Evolutionary conservation across 495 filamentous ascomycete species (phyloP), one percentile per base, ranked within the genome.

Genomic region (Talaromyces adpressus): DNA sequence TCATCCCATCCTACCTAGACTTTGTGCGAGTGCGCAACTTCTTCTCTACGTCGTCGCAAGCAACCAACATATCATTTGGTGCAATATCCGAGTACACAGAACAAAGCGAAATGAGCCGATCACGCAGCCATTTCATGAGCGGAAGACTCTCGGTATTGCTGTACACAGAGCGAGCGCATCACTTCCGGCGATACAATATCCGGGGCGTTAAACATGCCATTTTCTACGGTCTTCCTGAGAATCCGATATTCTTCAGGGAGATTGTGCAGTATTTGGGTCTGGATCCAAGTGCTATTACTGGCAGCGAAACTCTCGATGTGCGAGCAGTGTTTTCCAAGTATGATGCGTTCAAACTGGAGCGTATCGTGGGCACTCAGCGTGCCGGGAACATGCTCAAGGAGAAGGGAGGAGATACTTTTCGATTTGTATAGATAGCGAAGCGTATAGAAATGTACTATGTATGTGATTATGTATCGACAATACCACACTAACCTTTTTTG

Each of bases 11-110:
- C 7, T 97, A 95, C 76, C 85, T 96, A 45, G 94, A 98, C 76
- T 98, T 97, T 70, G 86, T 96, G 53, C 89, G 93, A 58, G 78
- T 98, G 62, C 86, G 94, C 57, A 98, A 98, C 77, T 89, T 92
- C 79, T 89, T 98, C 63, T 84, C 91, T 52, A 89, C 84, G n/a
- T 87, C 87, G 16, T 67, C 87, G 0, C 81, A 84, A 36, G 89
- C 88, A 22, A 80, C 81, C 62, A 80, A 82, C 62, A 70, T 97
- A 61, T 89, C 90, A 11, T 96, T 96, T 72, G 93, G 90, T 58
- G 83, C 84, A 14, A 87, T 98, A 54, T 92, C 89, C 61, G 94
- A 98, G 72, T 96, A 98, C 73, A 88, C 91, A 0, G 81, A 88
- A 49, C 74, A 85, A 5, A 80, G 84, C 16, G 91, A 93, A 60